Percentiles rank a stretch among this genome's conserved stretches.
Conservation (phyloP, 805 yeast genomes). For the Yueomyces sp. region DNA sequence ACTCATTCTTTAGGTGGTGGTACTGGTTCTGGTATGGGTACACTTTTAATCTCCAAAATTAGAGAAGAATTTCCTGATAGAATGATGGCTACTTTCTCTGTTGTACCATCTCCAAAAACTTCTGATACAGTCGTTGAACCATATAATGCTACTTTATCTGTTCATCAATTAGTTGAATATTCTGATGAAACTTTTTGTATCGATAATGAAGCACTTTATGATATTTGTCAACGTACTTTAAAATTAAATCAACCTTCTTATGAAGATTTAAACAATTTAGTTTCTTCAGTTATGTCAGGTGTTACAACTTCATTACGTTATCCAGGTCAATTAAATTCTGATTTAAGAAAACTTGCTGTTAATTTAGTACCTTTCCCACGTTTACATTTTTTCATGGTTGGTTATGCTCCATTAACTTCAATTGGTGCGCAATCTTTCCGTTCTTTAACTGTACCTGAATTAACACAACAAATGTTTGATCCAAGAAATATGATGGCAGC, state of each 20-base stretch:
- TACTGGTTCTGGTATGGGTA: conserved; percentile 96
- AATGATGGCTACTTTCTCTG: conserved; percentile 93
- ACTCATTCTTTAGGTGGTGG: conserved; percentile 80
- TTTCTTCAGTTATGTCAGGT: conserved; percentile 89
- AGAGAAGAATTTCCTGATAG: conserved; percentile 91
- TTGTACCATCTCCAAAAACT: conserved; percentile 81
- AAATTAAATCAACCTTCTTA: conserved; percentile 70
- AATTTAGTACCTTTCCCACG: conserved; percentile 93
- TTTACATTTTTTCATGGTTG: conserved; percentile 90
- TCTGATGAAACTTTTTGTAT: conserved; percentile 91
- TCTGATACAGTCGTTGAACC: conserved; percentile 94
- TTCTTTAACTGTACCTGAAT: conserved; percentile 76
- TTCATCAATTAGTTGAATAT: conserved; percentile 82
- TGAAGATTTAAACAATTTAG: conserved; percentile 66
- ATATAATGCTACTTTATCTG: conserved; percentile 81
- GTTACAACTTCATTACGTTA: conserved; percentile 86
- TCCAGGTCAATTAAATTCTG: conserved; percentile 92
- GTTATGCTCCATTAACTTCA: conserved; percentile 84
- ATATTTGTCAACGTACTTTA: conserved; percentile 77
- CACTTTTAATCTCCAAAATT: conserved; percentile 69
- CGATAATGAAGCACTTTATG: conserved; percentile 86
- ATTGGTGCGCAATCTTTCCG: conserved; percentile 71
- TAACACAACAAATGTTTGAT: conserved; percentile 89
- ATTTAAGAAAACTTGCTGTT: conserved; percentile 84
- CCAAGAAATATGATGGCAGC: conserved; percentile 94